These are phyloP conservation scores for Chlamydomonas eustigma DNA, from an alignment of 139 green algal genomes.

Conservation along the genomic window DNA sequence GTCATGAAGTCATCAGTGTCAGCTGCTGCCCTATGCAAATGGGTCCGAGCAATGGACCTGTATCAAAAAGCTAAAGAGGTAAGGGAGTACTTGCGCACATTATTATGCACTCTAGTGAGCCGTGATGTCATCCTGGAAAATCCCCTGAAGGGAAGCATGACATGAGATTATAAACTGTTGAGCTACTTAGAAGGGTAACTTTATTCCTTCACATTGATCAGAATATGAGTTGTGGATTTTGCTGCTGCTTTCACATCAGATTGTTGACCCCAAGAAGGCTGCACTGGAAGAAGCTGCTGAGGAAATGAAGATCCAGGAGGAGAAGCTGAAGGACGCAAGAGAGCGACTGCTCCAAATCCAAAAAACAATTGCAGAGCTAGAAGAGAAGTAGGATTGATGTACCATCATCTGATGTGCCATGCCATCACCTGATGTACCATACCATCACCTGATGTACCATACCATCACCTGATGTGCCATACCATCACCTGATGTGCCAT, in stretches of 20 bases:
- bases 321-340: constrained; percentile 25
- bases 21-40: constrained; percentile 29
- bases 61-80: constrained; percentile 41
- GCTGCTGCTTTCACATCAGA: constrained; percentile 30
- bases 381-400: background rate
- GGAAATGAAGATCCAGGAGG: constrained; percentile 27
- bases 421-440: no score
- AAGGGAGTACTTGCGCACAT: constrained; percentile 16
- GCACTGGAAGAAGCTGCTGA: constrained; percentile 39
- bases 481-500: no score
- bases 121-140: no score
- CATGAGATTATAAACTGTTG: no score
- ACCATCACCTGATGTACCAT: no score
- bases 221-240: no score
- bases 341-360: constrained; percentile 15
- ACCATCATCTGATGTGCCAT: no score
- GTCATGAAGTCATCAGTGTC: constrained; percentile 20
- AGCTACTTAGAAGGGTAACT: no score
- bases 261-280: constrained; percentile 48
- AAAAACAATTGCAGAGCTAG: background rate
- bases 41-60: constrained; percentile 33
- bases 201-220: no score
- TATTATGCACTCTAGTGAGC: constrained; percentile 40
- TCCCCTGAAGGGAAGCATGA: no score
- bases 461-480: no score